Conservation (phyloP, 2,329 filamentous ascomycete genomes). For the Ambrosiella xylebori region DNA sequence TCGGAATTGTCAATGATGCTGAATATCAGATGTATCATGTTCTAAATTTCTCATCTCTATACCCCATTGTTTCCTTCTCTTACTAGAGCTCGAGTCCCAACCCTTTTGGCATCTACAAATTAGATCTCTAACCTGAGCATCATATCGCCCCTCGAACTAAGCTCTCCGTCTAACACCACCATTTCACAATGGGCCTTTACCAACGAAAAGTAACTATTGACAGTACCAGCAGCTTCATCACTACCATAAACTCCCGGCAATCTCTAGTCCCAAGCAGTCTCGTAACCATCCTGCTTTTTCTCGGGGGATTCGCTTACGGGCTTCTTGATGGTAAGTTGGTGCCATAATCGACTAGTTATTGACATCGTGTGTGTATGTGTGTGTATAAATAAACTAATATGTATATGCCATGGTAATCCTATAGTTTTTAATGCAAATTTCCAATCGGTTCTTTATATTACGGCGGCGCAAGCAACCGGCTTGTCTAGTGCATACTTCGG, state of each 20-base stretch:
- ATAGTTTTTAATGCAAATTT: slow-evolving; percentile 34
- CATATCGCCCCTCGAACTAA: background rate
- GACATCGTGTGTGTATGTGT: background rate
- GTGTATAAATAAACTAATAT: background rate
- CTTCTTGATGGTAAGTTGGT: slow-evolving; percentile 21
- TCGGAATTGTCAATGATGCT: too few species aligned
- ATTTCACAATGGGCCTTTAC: slow-evolving; percentile 3
- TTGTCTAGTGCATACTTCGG: slow-evolving; percentile 36
- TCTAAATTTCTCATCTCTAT: background rate
- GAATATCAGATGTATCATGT: too few species aligned
- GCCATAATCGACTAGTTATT: background rate
- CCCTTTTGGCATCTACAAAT: too few species aligned
- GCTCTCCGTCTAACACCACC: background rate
- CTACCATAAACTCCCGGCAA: slow-evolving; percentile 7
- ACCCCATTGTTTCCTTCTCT: background rate
- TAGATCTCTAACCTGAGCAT: background rate
- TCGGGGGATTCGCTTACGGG: slow-evolving; percentile 31
- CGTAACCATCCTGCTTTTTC: slow-evolving; percentile 29
- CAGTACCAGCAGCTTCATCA: slow-evolving; percentile 3
- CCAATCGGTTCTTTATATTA: slow-evolving; percentile 28
- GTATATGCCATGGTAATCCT: background rate
- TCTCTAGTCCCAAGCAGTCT: slow-evolving; percentile 11
- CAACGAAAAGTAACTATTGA: slow-evolving; percentile 9
- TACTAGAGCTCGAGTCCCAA: too few species aligned
- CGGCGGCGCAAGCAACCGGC: slow-evolving; percentile 27